Evolutionary conservation across 495 filamentous ascomycete species (phyloP).

Genomic region (Aspergillus conjunctus): DNA sequence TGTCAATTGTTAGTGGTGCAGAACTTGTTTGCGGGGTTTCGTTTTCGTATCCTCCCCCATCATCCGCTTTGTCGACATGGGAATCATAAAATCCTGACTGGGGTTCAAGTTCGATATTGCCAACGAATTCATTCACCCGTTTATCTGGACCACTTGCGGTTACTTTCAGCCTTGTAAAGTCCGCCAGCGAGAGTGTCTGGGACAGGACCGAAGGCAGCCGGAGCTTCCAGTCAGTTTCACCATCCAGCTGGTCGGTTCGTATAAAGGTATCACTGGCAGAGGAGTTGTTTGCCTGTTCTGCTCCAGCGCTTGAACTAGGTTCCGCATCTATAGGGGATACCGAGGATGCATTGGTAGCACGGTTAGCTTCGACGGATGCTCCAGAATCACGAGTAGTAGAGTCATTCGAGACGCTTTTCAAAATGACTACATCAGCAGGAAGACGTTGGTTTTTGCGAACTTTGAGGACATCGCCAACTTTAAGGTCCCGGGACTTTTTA

Average conservation of each 20-base stretch:
- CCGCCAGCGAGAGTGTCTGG: conserved; percentile 66
- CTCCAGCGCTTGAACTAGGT: conserved; percentile 13
- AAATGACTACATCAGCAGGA: conserved; percentile 90
- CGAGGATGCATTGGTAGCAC: conserved; percentile 1
- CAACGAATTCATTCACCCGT: conserved; percentile 91
- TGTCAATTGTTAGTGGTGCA: conserved; percentile 85
- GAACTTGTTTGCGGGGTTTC: conserved; percentile 46
- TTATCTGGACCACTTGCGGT: conserved; percentile 86
- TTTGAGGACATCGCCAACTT: conserved; percentile 92
- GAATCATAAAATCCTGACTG: conserved; percentile 43
- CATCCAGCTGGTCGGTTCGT: conserved; percentile 94
- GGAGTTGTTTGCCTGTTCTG: conserved; percentile 21
- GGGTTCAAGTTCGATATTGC: conserved; percentile 69
- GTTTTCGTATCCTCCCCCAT: conserved; percentile 26
- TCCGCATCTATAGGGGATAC: conserved; percentile 8
- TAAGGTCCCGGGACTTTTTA: conserved; percentile 85
- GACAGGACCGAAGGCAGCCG: conserved; percentile 82
- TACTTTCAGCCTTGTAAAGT: conserved; percentile 73
- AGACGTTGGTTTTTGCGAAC: conserved; percentile 88
- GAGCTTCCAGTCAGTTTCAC: conserved; percentile 99
- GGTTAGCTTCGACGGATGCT: conserved; percentile 30
- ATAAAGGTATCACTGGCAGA: conserved; percentile 88
- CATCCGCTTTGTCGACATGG: conserved; percentile 44
- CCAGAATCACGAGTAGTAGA: conserved; percentile 26
- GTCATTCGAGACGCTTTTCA: conserved; percentile 80